Conservation (phyloP, 2,329 filamentous ascomycete genomes). For the Cladosporium oxysporum region DNA sequence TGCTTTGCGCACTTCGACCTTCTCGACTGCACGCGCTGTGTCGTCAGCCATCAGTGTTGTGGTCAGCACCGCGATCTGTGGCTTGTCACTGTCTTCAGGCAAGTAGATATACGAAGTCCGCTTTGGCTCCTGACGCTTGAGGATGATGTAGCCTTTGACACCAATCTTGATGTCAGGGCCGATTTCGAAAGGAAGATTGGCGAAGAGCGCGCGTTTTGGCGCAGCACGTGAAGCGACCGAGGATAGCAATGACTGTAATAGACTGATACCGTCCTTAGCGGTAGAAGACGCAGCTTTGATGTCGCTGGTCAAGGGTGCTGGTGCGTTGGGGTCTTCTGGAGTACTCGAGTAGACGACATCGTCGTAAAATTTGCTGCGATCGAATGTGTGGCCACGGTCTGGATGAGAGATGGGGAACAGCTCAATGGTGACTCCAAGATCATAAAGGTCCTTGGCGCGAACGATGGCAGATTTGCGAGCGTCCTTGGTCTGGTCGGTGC, state of each 20-base stretch:
- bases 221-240: conserved; percentile 90
- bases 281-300: conserved; percentile 61
- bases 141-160: conserved; percentile 87
- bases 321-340: conserved; percentile 68
- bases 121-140: conserved; percentile 79
- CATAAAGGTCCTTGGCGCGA: conserved; percentile 90
- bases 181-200: conserved; percentile 82
- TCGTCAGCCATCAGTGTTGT: conserved; percentile 78
- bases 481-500: conserved; percentile 61
- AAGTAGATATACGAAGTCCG: conserved; percentile 86
- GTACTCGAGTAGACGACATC: conserved; percentile 85
- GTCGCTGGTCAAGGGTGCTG: conserved; percentile 53
- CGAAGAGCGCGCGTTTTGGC: conserved; percentile 82
- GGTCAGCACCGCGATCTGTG: conserved; percentile 74
- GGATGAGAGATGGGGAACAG: conserved; percentile 82
- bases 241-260: conserved; percentile 77
- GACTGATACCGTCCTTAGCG: conserved; percentile 71
- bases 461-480: conserved; percentile 76
- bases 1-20: conserved; percentile 80
- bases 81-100: conserved; percentile 68
- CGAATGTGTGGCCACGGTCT: conserved; percentile 65
- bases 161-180: conserved; percentile 83
- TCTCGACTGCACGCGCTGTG: conserved; percentile 73
- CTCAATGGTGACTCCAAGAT: conserved; percentile 87
- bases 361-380: conserved; percentile 86